Evolutionary conservation across 129 eudicot genomes (phyloP).

Genomic region (Kitagawia praeruptora): DNA sequence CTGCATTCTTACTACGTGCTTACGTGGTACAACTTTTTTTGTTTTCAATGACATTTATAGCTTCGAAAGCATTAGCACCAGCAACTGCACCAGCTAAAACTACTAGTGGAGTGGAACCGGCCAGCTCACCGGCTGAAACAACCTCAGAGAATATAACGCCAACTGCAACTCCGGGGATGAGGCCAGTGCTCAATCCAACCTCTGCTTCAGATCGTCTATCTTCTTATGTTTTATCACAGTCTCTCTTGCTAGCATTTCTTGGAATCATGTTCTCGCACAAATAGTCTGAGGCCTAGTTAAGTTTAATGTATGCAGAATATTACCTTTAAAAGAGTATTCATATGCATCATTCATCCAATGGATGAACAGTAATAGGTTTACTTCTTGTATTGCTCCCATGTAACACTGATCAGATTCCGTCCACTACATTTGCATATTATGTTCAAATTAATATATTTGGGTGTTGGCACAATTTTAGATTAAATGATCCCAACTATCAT

Average conservation of each 20-base stretch:
- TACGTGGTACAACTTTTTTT: not conserved
- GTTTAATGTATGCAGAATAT: not conserved
- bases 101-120: not conserved
- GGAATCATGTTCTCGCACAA: slow-evolving; percentile 15
- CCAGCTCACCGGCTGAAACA: not conserved
- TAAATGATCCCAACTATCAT: too few species aligned
- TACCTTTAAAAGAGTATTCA: not conserved
- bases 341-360: not conserved
- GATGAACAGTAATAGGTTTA: not conserved
- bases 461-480: too few species aligned
- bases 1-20: not conserved
- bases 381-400: not conserved
- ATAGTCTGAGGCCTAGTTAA: not conserved
- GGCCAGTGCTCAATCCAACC: slow-evolving; percentile 50
- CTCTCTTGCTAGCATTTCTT: slow-evolving; percentile 20
- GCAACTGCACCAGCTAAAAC: not conserved
- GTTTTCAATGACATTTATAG: slow-evolving; percentile 14
- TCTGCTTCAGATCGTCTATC: slow-evolving; percentile 36
- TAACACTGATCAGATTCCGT: not conserved
- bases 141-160: slow-evolving; percentile 16
- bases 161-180: slow-evolving; percentile 36
- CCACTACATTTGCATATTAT: too few species aligned
- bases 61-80: slow-evolving; percentile 42
- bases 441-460: too few species aligned
- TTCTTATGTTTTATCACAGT: slow-evolving; percentile 16